Evolutionary conservation across 2,329 filamentous ascomycete species (phyloP).

Genomic region (Sodiomyces alkalinus): DNA sequence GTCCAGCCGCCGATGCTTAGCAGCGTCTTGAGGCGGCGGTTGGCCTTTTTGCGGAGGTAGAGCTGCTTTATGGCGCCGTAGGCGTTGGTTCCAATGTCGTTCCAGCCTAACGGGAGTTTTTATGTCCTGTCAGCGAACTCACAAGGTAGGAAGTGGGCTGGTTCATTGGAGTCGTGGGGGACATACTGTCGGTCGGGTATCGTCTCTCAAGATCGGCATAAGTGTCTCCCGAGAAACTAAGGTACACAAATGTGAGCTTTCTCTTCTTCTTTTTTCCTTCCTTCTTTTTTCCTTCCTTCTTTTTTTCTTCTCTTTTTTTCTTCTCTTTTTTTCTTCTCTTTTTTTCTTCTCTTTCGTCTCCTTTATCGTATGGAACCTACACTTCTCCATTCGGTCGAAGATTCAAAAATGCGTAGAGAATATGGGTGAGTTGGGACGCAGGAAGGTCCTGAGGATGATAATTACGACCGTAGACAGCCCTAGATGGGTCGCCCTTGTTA

Average conservation of each 20-base stretch:
- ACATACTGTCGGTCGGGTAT: conserved; percentile 1
- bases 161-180: too few species aligned
- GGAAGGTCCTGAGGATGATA: conserved; percentile 1
- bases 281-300: too few species aligned
- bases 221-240: neutral
- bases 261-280: too few species aligned
- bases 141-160: too few species aligned
- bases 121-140: too few species aligned
- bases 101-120: conserved; percentile 28
- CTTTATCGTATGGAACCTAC: neutral
- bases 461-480: conserved; percentile 1
- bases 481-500: neutral
- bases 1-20: conserved; percentile 80
- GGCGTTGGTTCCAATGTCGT: conserved; percentile 51
- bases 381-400: conserved; percentile 1
- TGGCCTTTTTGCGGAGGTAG: conserved; percentile 58
- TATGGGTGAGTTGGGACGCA: neutral
- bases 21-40: conserved; percentile 64
- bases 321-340: too few species aligned
- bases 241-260: conserved; percentile 9
- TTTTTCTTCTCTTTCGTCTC: too few species aligned
- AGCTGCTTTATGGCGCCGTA: conserved; percentile 75
- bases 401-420: conserved; percentile 2
- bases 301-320: too few species aligned
- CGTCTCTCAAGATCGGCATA: neutral